Percentiles rank a stretch among this genome's conserved stretches.
Conservation (phyloP, 169 alveolate genomes). For the Eimeria maxima region DNA sequence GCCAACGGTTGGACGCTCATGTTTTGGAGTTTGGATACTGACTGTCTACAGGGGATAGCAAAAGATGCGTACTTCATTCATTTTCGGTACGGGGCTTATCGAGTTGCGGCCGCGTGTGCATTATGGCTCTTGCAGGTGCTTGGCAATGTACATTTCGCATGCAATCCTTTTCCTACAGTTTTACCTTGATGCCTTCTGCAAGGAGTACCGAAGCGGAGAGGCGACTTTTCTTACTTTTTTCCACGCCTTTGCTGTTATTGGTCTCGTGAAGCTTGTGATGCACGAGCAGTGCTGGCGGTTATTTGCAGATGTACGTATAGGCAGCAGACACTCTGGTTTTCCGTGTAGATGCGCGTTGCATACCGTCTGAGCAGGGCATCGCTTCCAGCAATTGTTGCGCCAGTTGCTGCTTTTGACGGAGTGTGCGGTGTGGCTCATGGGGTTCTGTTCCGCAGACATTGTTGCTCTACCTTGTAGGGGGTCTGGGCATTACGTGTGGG, state of each 20-base stretch:
- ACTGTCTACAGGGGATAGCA: neutral
- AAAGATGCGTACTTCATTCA: neutral
- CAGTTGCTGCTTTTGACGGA: neutral
- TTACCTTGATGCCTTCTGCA: slow-evolving; percentile 81
- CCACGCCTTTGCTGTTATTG: slow-evolving; percentile 88
- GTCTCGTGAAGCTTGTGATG: slow-evolving; percentile 84
- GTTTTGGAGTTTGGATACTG: neutral
- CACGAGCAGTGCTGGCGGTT: slow-evolving; percentile 85
- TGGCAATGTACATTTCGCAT: slow-evolving; percentile 57
- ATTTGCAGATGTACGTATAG: slow-evolving; percentile 85
- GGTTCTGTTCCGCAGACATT: slow-evolving; percentile 33
- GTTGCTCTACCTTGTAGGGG: slow-evolving; percentile 87
- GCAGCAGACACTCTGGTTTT: neutral
- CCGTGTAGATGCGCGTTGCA: neutral
- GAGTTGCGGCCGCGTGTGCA: neutral
- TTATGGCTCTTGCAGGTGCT: slow-evolving; percentile 51
- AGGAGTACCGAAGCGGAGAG: slow-evolving; percentile 86
- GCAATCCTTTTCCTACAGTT: slow-evolving; percentile 59
- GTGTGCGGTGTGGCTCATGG: neutral
- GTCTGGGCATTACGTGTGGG: slow-evolving; percentile 94
- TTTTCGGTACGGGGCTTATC: neutral
- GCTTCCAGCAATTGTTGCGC: neutral
- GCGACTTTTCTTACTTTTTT: slow-evolving; percentile 85
- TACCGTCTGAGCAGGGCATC: neutral
- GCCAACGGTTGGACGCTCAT: neutral